Base-by-base conservation (phyloP, 139 green algal genomes). In the Desmodesmus armatus region DNA sequence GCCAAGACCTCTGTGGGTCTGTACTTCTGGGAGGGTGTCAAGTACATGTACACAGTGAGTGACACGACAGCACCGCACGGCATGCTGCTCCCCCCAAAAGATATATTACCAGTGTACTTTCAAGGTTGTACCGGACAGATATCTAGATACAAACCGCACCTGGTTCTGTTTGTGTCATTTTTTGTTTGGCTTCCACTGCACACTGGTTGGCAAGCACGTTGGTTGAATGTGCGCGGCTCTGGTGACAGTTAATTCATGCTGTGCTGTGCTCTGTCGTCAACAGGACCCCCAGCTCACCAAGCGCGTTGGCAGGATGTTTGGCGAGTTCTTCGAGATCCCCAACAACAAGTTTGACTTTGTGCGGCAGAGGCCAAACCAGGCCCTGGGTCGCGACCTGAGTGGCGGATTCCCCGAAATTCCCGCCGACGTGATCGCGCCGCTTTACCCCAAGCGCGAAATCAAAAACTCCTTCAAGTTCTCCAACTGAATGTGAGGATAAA, bases 1-100 rank as follows among this genome's bases (percentile, higher is more conserved):
- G 33, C 67, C 67, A 77, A 77, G 67, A 77, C 67, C 13, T 19
- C 67, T 53, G 33, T 77, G 17, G 67, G 67, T 35, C 67, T 27
- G 31, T 77, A 77, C 67, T 77, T 77, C 67, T 77, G 37, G 33
- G 67, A 77, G 67, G 67, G 67, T 77, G 67, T 77, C 35, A 51
- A 55, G 35, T 77, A 77, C 67, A 47, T 77, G 15, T 77, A 77
- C 67, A 77, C 9, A 9, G 53, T 65, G 23, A 65, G 53, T 23
- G 53, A n/a, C 53, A 65, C 23, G 53, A 65, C 23, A 65, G 23
- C 21, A 23, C 21, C 23, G 19, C 23, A 65, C 19, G 53, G 53
- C 23, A n/a, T 65, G 53, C 23, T 65, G 53, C 53, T 65, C 53
- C 23, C 21, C 53, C 23, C 53, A n/a, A 65, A 65, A 65, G 53